Percentiles rank a stretch among this genome's conserved stretches.
phyloP scores from a whole-genome alignment of 2,329 filamentous ascomycete species.

The Phialocephala sp. region DNA sequence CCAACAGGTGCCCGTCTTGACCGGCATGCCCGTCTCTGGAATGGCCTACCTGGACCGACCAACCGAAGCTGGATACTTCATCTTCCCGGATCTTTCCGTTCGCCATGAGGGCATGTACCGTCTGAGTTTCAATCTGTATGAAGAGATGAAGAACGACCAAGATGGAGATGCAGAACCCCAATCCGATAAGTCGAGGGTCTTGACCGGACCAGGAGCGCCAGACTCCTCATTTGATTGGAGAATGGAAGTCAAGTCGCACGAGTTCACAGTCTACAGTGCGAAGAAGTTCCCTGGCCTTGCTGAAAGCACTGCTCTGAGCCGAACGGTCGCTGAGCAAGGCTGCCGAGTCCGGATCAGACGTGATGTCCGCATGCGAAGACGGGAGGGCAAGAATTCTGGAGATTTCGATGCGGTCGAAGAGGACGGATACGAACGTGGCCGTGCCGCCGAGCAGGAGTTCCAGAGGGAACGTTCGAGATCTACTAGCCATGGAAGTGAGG shows the following conservation, averaged over 20 bases:
- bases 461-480: constrained; percentile 37
- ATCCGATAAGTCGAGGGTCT: constrained; percentile 36
- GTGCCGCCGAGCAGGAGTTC: constrained; percentile 25
- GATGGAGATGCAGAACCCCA: constrained; percentile 64
- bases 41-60: constrained; percentile 96
- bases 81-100: constrained; percentile 96
- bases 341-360: constrained; percentile 95
- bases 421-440: constrained; percentile 59
- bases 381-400: constrained; percentile 69
- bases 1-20: constrained; percentile 81
- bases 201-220: constrained; percentile 45
- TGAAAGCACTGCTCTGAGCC: constrained; percentile 87
- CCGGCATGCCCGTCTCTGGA: constrained; percentile 91
- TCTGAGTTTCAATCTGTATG: constrained; percentile 91
- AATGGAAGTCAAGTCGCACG: constrained; percentile 85
- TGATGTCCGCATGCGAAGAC: constrained; percentile 89
- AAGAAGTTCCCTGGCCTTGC: constrained; percentile 98
- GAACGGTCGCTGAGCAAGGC: constrained; percentile 92
- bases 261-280: constrained; percentile 91
- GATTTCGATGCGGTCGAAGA: constrained; percentile 58
- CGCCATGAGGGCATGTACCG: constrained; percentile 93
- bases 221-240: constrained; percentile 74
- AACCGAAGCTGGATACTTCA: constrained; percentile 82
- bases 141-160: constrained; percentile 86
- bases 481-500: constrained; percentile 25